Evolutionary conservation across 495 filamentous ascomycete genomes (phyloP).

Genomic region (Aspergillus egyptiacus): DNA sequence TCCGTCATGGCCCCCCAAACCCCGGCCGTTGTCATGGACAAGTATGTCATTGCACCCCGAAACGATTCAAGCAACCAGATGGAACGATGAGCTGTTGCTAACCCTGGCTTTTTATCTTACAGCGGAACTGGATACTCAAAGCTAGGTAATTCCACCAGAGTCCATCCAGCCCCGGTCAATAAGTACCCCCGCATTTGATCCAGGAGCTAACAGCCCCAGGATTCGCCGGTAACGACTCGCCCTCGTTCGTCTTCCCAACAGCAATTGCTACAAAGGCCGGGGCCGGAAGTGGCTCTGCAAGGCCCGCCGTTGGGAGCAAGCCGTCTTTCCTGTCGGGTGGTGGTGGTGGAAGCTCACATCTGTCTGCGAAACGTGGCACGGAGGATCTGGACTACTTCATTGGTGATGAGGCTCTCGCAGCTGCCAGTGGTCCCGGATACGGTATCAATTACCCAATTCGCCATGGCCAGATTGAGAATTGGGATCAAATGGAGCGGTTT

Average conservation of each 20-base stretch:
- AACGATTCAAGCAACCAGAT: not conserved
- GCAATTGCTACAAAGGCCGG: slow-evolving; percentile 93
- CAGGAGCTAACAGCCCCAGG: slow-evolving; percentile 50
- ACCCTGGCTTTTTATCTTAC: slow-evolving; percentile 18
- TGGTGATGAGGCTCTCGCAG: slow-evolving; percentile 88
- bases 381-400: slow-evolving; percentile 99
- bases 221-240: slow-evolving; percentile 98
- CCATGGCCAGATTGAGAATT: slow-evolving; percentile 97
- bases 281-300: slow-evolving; percentile 66
- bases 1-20: slow-evolving; percentile 87
- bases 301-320: slow-evolving; percentile 87
- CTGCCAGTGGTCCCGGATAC: slow-evolving; percentile 82
- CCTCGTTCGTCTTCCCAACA: slow-evolving; percentile 97
- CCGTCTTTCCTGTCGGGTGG: slow-evolving; percentile 92
- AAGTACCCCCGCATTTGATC: slow-evolving; percentile 17
- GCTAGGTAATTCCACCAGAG: slow-evolving; percentile 59
- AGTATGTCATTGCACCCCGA: slow-evolving; percentile 58
- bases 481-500: slow-evolving; percentile 99
- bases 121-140: slow-evolving; percentile 99
- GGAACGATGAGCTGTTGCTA: slow-evolving; percentile 2
- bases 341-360: slow-evolving; percentile 70
- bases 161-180: not conserved
- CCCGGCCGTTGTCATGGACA: slow-evolving; percentile 99
- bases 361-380: slow-evolving; percentile 89
- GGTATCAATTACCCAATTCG: slow-evolving; percentile 95